Evolutionary conservation across 1,284 basidiomycete genomes (phyloP).

Genomic region (Porogramme epimiltina): DNA sequence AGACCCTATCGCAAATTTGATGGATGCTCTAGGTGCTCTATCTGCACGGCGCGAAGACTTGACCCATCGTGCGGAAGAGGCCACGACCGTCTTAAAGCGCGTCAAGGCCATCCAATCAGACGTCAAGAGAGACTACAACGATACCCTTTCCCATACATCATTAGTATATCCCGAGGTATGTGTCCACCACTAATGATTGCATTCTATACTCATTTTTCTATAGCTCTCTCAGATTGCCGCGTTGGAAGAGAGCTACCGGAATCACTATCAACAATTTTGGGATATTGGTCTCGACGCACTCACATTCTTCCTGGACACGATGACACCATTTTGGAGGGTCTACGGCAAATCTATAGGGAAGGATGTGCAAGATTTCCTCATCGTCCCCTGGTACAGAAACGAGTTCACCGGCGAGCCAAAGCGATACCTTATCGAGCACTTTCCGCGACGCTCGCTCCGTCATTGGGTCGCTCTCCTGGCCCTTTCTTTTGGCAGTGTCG

Average conservation of each 20-base stretch:
- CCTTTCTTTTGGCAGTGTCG: constrained; percentile 48
- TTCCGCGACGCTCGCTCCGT: constrained; percentile 63
- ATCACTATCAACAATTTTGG: constrained; percentile 76
- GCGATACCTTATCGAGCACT: constrained; percentile 55
- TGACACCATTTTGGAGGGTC: constrained; percentile 76
- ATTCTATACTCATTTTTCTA: background rate
- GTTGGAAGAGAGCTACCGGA: constrained; percentile 72
- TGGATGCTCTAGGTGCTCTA: constrained; percentile 44
- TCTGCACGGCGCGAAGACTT: constrained; percentile 41
- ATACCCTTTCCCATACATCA: constrained; percentile 69
- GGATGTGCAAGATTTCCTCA: constrained; percentile 75
- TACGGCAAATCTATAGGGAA: constrained; percentile 77
- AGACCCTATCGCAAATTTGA: constrained; percentile 54
- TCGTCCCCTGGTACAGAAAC: constrained; percentile 77
- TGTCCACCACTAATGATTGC: background rate
- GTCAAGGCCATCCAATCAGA: constrained; percentile 55
- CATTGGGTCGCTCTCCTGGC: constrained; percentile 67
- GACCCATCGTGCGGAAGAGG: constrained; percentile 45
- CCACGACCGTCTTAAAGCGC: constrained; percentile 44
- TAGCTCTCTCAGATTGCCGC: constrained; percentile 69
- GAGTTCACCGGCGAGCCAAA: constrained; percentile 78
- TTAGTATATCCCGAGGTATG: constrained; percentile 73
- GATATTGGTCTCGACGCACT: constrained; percentile 74
- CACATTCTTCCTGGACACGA: constrained; percentile 70
- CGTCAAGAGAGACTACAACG: constrained; percentile 67